Percentiles rank a stretch among this genome's conserved stretches.
Conservation (phyloP, 352 stramenopile genomes). For the Thalassiosira hispida region DNA sequence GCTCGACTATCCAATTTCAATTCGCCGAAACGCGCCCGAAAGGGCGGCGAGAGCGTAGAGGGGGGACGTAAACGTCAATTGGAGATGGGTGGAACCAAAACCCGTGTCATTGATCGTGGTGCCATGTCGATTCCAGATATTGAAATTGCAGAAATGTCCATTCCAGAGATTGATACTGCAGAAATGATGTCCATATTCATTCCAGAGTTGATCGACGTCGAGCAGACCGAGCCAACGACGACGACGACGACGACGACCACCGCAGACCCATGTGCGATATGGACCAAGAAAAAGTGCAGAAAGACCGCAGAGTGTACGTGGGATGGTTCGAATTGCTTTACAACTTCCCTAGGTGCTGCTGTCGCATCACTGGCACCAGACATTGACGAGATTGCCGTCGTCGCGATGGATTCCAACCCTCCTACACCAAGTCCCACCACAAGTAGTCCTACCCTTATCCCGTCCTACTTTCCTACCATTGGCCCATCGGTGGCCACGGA, state of each 20-base stretch:
- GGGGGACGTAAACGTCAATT: background rate
- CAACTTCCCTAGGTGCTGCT: background rate
- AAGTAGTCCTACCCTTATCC: too few relatives aligned
- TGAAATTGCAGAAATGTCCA: background rate
- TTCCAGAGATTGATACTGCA: background rate
- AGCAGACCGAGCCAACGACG: background rate
- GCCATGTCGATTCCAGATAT: background rate
- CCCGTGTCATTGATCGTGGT: background rate
- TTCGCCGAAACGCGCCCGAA: background rate
- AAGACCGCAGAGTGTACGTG: background rate
- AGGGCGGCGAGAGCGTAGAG: background rate
- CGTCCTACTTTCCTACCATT: too few relatives aligned
- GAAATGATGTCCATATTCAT: background rate
- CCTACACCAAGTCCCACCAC: background rate
- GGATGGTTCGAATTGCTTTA: background rate
- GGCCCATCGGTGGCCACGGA: too few relatives aligned
- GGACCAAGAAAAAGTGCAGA: slow-evolving; percentile 13
- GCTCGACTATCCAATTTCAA: slow-evolving; percentile 14
- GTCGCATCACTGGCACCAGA: background rate
- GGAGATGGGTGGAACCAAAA: background rate
- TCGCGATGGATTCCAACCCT: background rate
- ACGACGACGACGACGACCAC: background rate
- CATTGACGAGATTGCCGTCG: background rate
- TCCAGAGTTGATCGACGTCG: background rate
- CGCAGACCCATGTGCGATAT: background rate